Conservation (phyloP, 768 basidiomycete species). For the Pholiota conissans region DNA sequence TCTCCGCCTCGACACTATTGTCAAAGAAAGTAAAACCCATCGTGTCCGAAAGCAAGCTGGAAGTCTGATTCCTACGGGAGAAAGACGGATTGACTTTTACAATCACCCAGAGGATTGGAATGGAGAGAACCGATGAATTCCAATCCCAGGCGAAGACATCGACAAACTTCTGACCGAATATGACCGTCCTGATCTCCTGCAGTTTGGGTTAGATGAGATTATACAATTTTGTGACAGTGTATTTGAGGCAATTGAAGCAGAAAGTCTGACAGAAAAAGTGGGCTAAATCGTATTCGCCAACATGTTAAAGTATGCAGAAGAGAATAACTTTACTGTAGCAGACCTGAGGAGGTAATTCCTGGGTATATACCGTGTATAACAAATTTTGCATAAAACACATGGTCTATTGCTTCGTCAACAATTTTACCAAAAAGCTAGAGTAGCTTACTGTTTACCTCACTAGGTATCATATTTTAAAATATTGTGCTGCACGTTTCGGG, state of each 20-base stretch:
- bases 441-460: too few species aligned
- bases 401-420: too few species aligned
- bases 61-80: slow-evolving; percentile 23
- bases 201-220: slow-evolving; percentile 7
- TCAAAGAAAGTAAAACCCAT: slow-evolving; percentile 17
- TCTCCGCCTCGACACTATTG: slow-evolving; percentile 13
- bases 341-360: too few species aligned
- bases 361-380: too few species aligned
- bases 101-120: slow-evolving; percentile 17
- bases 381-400: too few species aligned
- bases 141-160: slow-evolving; percentile 13
- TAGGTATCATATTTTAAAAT: too few species aligned
- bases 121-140: slow-evolving; percentile 17
- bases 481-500: too few species aligned
- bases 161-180: slow-evolving; percentile 6
- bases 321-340: too few species aligned
- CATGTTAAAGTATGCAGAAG: too few species aligned
- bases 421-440: too few species aligned
- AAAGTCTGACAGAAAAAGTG: not conserved
- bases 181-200: slow-evolving; percentile 8
- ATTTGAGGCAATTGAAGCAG: slow-evolving; percentile 5
- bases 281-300: too few species aligned
- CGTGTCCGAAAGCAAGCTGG: too few species aligned
- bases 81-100: slow-evolving; percentile 23
- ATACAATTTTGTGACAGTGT: slow-evolving; percentile 2